Evolutionary conservation across 805 yeast genomes (phyloP).

Genomic region (Clavispora vitiphila): DNA sequence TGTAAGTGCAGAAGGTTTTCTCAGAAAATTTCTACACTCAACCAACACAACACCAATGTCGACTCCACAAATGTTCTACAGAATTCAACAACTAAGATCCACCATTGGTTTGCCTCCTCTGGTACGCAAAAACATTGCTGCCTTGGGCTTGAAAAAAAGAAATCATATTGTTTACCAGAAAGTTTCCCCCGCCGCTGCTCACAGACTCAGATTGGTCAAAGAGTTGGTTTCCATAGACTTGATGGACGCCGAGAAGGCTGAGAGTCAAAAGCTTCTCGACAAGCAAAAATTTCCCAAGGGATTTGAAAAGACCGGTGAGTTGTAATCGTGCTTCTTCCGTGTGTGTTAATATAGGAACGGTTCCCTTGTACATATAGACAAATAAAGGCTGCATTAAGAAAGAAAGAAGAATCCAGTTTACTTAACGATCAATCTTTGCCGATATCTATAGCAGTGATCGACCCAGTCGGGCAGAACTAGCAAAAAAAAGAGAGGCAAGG

Average conservation of each 20-base stretch:
- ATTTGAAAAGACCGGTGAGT: constrained; percentile 12
- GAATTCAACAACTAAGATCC: constrained; percentile 75
- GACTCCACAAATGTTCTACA: constrained; percentile 27
- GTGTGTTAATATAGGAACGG: not conserved
- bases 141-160: constrained; percentile 71
- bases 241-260: constrained; percentile 35
- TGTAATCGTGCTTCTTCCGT: constrained; percentile 1
- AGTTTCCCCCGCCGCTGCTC: constrained; percentile 78
- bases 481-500: too few relatives aligned
- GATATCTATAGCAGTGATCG: too few relatives aligned
- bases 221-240: constrained; percentile 82
- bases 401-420: not conserved
- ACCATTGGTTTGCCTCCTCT: constrained; percentile 78
- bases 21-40: not conserved
- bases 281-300: constrained; percentile 12
- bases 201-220: constrained; percentile 75
- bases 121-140: constrained; percentile 57
- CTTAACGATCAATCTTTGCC: too few relatives aligned
- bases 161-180: constrained; percentile 69
- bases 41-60: constrained; percentile 7
- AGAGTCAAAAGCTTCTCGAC: constrained; percentile 6
- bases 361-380: not conserved
- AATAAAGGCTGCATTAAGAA: not conserved
- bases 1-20: constrained; percentile 1
- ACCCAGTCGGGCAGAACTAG: too few relatives aligned